Evolutionary conservation across 192 early-diverging fungal species (phyloP), one percentile per base, ranked within the genome.

Genomic region (Diversispora epigaea): DNA sequence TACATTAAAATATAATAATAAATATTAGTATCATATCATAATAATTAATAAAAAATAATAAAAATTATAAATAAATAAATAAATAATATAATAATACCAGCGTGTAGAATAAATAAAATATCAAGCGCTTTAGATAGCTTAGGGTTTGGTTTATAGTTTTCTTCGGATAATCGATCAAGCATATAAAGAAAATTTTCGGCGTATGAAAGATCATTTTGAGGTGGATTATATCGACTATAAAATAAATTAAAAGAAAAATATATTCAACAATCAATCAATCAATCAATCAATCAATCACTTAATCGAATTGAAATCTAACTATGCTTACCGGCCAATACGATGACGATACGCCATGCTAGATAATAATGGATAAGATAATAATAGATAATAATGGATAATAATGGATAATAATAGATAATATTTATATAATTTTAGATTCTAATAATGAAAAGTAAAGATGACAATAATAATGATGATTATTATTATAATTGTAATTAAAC

Each of bases 171-270:
- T 14, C 79, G 79, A 77, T 90, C 89, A 79, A 91, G 80, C 90
- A 91, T 91, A 78, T 84, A 90, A 43, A 91, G 70, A 55, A 91
- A 89, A 77, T 91, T 91, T 76, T 85, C 89, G 3, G 86, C 84
- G 68, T 89, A 90, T 32, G 77, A 77, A 25, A 90, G 77, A 10
- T 82, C 82, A 65, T 87, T 83, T 46, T 70, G 77, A 50, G 69
- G 89, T 75, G 46, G 47, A 39, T 82, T 82, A 68, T 71, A 71
- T 6, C 15, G 6, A 5, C 70, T 71, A 44, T 52, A 57, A 21
- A 78, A 39, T 4, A 44, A 39, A 73, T 15, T 2, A 71, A 74
- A 32, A 11, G 14, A n/a, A 25, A 11, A 17, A 17, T 68, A 22
- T 47, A 44, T 44, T 22, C 21, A 17, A 22, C 68, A 11, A 63